A percentile compares a stretch with the other conserved stretches of the same genome.
phyloP scores from a whole-genome alignment of 352 stramenopile species.

The Pythium scleroteichum region DNA sequence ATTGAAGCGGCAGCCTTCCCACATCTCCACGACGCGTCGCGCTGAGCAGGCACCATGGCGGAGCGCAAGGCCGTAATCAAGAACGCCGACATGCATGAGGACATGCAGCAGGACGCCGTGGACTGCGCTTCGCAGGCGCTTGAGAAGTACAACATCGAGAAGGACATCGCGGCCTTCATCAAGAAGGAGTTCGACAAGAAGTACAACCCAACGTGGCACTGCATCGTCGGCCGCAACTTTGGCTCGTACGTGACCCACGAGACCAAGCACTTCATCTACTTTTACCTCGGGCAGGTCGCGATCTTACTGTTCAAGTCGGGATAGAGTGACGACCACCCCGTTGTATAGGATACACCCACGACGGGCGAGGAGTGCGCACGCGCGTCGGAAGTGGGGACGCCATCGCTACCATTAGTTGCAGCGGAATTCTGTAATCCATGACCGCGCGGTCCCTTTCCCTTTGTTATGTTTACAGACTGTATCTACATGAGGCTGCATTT shows the following conservation, averaged over 20 bases:
- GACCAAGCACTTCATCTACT: slow-evolving; percentile 95
- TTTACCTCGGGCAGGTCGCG: slow-evolving; percentile 93
- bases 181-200: slow-evolving; percentile 95
- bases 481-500: slow-evolving; percentile 65
- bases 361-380: neutral
- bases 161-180: slow-evolving; percentile 93
- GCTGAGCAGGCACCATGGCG: slow-evolving; percentile 52
- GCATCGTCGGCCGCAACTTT: slow-evolving; percentile 95
- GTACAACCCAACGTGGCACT: slow-evolving; percentile 94
- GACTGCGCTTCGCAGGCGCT: slow-evolving; percentile 98
- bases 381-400: no score
- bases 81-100: slow-evolving; percentile 99
- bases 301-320: slow-evolving; percentile 95
- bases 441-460: neutral
- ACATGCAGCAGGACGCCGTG: slow-evolving; percentile 99
- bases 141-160: slow-evolving; percentile 99
- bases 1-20: neutral
- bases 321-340: slow-evolving; percentile 24
- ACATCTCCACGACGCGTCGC: neutral
- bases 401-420: no score
- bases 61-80: slow-evolving; percentile 99
- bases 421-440: no score
- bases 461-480: slow-evolving; percentile 1
- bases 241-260: slow-evolving; percentile 94
- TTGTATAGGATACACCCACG: neutral